phyloP scores from a whole-genome alignment of 1,284 basidiomycete genomes.

The Ustilago cynodontis region DNA sequence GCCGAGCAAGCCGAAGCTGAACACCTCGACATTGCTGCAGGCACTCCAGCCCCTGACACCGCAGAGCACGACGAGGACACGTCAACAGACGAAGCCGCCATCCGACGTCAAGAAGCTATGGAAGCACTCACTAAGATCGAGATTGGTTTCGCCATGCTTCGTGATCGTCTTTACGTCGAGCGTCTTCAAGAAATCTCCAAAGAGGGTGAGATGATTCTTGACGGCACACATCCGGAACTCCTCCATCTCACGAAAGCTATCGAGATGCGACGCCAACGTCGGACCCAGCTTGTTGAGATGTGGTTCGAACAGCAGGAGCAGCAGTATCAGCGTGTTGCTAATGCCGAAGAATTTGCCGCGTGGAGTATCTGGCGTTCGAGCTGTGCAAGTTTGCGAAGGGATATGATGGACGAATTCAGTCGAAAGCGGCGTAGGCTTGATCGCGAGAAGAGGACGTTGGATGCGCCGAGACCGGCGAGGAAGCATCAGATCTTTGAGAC shows the following conservation, averaged over 20 bases:
- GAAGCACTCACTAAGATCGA: slow-evolving; percentile 74
- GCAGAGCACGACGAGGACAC: slow-evolving; percentile 55
- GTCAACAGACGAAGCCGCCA: slow-evolving; percentile 63
- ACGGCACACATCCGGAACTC: slow-evolving; percentile 82
- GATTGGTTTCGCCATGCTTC: slow-evolving; percentile 74
- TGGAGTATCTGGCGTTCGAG: slow-evolving; percentile 75
- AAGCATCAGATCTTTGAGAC: slow-evolving; percentile 68
- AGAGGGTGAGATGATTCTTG: slow-evolving; percentile 74
- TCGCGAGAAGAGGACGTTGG: slow-evolving; percentile 80
- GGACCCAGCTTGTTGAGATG: slow-evolving; percentile 67
- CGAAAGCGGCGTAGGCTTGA: slow-evolving; percentile 83
- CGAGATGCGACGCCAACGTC: slow-evolving; percentile 68
- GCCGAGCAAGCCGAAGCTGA: slow-evolving; percentile 36
- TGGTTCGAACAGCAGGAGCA: slow-evolving; percentile 76
- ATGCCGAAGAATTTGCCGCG: slow-evolving; percentile 75
- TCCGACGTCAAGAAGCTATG: slow-evolving; percentile 72
- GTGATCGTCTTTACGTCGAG: slow-evolving; percentile 75
- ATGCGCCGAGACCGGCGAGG: slow-evolving; percentile 77
- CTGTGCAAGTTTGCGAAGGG: slow-evolving; percentile 75
- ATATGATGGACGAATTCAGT: slow-evolving; percentile 85
- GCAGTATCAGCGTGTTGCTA: slow-evolving; percentile 79
- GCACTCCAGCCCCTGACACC: slow-evolving; percentile 46
- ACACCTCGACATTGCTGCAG: slow-evolving; percentile 45
- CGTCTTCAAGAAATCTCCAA: slow-evolving; percentile 74
- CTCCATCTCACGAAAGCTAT: slow-evolving; percentile 77